Evolutionary conservation across 148 eudicot genomes (phyloP), one percentile per base, ranked within the genome.

Genomic region (Dianthus caryophyllus): DNA sequence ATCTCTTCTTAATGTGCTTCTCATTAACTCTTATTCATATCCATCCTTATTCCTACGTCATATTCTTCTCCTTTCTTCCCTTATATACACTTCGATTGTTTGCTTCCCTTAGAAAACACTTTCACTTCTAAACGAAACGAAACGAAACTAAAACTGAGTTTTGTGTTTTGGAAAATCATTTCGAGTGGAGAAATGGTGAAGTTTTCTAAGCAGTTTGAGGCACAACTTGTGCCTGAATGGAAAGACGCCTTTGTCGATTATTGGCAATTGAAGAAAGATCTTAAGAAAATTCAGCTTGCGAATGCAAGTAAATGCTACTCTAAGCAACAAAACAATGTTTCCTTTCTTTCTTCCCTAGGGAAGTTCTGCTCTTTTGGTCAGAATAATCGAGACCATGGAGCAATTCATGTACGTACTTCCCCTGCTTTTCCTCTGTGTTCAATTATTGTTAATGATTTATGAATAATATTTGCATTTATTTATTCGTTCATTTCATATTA

Each of bases 171-270:
- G n/a, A n/a, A n/a, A n/a, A n/a, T 20, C 21, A 7, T 36, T 4
- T 47, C 49, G 21, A 20, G 36, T 30, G 33, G 57, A 30, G 8
- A 33, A 1, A 85, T 85, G 94, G 87, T 83, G 66, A 87, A 90
- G 56, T 90, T 94, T 74, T 84, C 92, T 3, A 94, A 86, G 69
- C 97, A 94, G 65, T 90, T 83, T 51, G 97, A 94, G 80, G 92
- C 81, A 2, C 99, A 94, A 50, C 79, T 90, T 5, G 85, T 94
- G 46, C 97, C 93, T 1, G 99, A 94, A 77, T 94, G 99, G 99
- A 90, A 88, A 79, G 99, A 90, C 13, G 97, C 99, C 43, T 94
- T 94, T 39, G 90, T 94, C 50, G 97, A 94, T 69, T 94, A 90
- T 62, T 64, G 81, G 76, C 86, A 81, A 51, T 87, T 90, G 26